phyloP scores from a whole-genome alignment of 2,329 filamentous ascomycete genomes.

The Chrysoporthe deuterocubensis region DNA sequence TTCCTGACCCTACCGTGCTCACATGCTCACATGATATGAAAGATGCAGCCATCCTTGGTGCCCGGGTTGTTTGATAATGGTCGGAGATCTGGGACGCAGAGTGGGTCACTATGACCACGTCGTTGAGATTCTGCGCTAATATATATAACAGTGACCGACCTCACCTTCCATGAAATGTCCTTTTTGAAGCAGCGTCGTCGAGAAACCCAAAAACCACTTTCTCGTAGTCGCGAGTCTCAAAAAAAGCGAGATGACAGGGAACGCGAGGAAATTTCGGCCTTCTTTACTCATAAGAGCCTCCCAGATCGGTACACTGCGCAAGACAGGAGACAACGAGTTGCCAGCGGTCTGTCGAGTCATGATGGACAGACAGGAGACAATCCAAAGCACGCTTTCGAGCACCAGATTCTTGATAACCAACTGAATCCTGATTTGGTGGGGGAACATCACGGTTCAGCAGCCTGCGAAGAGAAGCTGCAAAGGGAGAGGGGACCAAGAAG shows the following conservation, averaged over 20 bases:
- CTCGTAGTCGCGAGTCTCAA: conserved; percentile 31
- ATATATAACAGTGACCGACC: conserved; percentile 50
- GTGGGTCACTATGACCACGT: conserved; percentile 1
- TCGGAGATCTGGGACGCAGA: conserved; percentile 26
- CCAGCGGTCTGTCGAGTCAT: conserved; percentile 13
- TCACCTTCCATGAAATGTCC: conserved; percentile 57
- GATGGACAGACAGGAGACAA: neutral
- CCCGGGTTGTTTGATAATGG: conserved; percentile 52
- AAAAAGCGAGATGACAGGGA: conserved; percentile 39
- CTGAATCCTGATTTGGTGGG: neutral
- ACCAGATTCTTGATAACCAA: neutral
- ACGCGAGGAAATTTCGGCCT: conserved; percentile 42
- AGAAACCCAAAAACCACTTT: conserved; percentile 28
- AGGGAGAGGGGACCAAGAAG: conserved; percentile 13
- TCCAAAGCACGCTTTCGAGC: neutral
- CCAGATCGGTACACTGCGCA: conserved; percentile 21
- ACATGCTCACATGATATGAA: conserved; percentile 6
- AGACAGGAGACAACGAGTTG: conserved; percentile 14
- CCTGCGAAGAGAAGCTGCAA: neutral
- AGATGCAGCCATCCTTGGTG: conserved; percentile 44
- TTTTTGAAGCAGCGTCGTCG: conserved; percentile 41
- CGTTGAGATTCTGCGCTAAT: neutral
- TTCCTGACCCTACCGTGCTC: conserved; percentile 14
- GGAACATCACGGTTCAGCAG: neutral
- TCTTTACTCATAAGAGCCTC: conserved; percentile 36